Evolutionary conservation across 2,329 filamentous ascomycete species (phyloP).

Genomic region (Cadophora sp.): DNA sequence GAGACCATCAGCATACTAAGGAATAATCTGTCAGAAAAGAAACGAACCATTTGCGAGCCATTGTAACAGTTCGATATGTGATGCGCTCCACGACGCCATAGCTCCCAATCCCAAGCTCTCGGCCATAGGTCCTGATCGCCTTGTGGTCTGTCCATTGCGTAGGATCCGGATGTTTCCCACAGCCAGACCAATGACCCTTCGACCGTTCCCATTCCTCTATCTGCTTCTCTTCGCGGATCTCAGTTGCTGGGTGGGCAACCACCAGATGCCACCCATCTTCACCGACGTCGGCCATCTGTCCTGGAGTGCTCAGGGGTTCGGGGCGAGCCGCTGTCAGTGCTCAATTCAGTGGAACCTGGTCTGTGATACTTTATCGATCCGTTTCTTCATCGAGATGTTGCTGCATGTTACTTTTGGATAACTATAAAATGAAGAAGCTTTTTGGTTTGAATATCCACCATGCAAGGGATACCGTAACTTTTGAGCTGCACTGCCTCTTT

Average conservation of each 20-base stretch:
- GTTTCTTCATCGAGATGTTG: background rate
- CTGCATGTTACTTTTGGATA: too few relatives aligned
- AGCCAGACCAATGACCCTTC: slow-evolving; percentile 37
- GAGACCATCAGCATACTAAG: slow-evolving; percentile 17
- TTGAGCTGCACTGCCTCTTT: slow-evolving; percentile 9
- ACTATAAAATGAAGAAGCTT: background rate
- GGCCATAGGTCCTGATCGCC: slow-evolving; percentile 36
- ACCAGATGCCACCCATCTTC: slow-evolving; percentile 38
- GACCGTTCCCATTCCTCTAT: slow-evolving; percentile 38
- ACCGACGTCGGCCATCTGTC: slow-evolving; percentile 1
- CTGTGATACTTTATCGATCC: background rate
- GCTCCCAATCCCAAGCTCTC: slow-evolving; percentile 50
- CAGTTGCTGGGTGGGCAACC: slow-evolving; percentile 33
- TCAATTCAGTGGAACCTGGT: background rate
- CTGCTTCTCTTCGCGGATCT: slow-evolving; percentile 35
- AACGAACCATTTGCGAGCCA: slow-evolving; percentile 52
- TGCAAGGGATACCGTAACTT: background rate
- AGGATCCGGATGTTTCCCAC: slow-evolving; percentile 36
- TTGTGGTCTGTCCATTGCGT: slow-evolving; percentile 30
- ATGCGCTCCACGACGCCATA: slow-evolving; percentile 55
- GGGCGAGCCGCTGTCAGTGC: slow-evolving; percentile 11
- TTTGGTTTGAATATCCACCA: background rate
- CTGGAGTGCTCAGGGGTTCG: background rate
- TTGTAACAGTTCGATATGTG: slow-evolving; percentile 48
- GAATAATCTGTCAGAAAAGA: slow-evolving; percentile 36